Evolutionary conservation across 805 yeast species (phyloP), one percentile per base, ranked within the genome.

Genomic region (Ogataea philodendri): DNA sequence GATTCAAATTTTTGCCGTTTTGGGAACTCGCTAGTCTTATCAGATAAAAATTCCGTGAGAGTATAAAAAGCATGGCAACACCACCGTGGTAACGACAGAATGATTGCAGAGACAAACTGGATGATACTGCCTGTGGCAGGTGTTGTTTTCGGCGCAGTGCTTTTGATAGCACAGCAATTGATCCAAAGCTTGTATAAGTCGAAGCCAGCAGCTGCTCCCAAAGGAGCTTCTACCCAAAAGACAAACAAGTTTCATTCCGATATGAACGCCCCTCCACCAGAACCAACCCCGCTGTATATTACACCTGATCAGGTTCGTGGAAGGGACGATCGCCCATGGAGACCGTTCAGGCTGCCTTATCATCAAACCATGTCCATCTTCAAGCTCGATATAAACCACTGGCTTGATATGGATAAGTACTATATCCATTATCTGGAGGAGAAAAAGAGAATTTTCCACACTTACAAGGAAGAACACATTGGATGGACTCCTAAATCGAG

Each of bases 401-500:
- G 88, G 88, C 60, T 81, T 45, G 87, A 81, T 50, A 81, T 81
- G 87, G 88, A 81, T 56, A 81, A 79, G 55, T 81, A 78, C 59
- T 81, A 80, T 52, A 66, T 76, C 56, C 79, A 76, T 44, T 81
- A 81, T 49, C 70, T 80, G 37, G 65, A 72, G 42, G 86, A 81
- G 51, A 80, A 79, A 57, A 58, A 70, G 50, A 62, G 84, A 39
- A 72, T 81, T 29, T 69, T 70, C 55, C 71, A 69, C 48, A 60
- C 68, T 31, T 77, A 76, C 49, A 85, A 84, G 7, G 67, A 69
- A 32, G 74, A 76, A 33, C 78, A 79, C 51, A 67, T 78, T 45
- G 85, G 74, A 46, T 76, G 81, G 76, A 63, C 78, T 20, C 84
- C 85, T 5, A 85, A 75, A 44, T 69, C 78, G 9, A 68, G 74